Evolutionary conservation across 1,284 basidiomycete species (phyloP), one percentile per base, ranked within the genome.

Genomic region (Papiliotrema fonsecae): DNA sequence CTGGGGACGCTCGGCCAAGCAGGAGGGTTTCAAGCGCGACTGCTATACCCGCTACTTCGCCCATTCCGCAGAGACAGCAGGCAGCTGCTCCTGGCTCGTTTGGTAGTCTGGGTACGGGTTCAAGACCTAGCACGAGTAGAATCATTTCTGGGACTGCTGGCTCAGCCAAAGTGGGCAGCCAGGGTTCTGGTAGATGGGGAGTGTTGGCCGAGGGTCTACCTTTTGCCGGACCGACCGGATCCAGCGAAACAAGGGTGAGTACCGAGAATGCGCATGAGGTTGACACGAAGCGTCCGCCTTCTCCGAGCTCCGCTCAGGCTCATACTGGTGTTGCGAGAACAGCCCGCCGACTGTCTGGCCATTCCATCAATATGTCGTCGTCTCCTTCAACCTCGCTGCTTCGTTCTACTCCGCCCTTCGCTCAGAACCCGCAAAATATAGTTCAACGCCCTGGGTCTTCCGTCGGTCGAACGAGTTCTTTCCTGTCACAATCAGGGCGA

Each of bases 401-500:
- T 21, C 62, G 68, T 4, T 53, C 53, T 3, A 59, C 57, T 7
- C 54, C 56, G 7, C 58, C 61, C n/a, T 45, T 34, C 40, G 49
- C 21, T 42, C 51, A 24, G 21, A 39, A 11, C 39, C 27, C 24
- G 41, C 52, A 19, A 40, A 51, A 16, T 25, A 43, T 31, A 49
- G 54, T 9, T 10, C 35, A 37, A 51, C 60, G 32, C 48, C 48
- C 16, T 46, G 19, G 42, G 34, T 35, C 50, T 43, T 16, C 26
- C 30, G 48, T 67, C 16, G 64, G 65, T 0, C 60, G 72, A 9
- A 69, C 67, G 10, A 64, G 61, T 39, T 68, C 66, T 2, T 73
- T 71, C 57, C 58, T 74, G 11, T 72, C 70, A 1, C 68, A 70
- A 47, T 72, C 70, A 2, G 70, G 72, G 3, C 58, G 72, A 26